These are phyloP conservation scores for Plectosphaerella sp. DNA, from an alignment of 2,329 filamentous ascomycete genomes.

Conservation along the genomic window DNA sequence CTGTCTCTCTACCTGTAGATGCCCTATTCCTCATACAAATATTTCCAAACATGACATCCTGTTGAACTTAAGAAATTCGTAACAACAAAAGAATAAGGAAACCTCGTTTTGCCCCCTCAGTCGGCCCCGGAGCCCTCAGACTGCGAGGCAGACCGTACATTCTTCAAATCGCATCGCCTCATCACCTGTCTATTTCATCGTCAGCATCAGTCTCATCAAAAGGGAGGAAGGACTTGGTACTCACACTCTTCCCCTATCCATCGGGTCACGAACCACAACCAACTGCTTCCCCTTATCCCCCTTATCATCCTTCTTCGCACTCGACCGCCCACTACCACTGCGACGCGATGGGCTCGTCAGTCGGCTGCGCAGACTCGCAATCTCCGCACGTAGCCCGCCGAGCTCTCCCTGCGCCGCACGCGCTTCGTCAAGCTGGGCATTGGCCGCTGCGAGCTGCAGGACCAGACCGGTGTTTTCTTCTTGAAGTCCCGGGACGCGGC, in stretches of 20 bases:
- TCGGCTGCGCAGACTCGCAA: conserved; percentile 6
- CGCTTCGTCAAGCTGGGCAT: conserved; percentile 9
- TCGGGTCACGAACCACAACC: conserved; percentile 11
- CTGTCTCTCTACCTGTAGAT: no score
- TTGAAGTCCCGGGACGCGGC: conserved; percentile 6
- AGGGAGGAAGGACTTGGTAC: not conserved
- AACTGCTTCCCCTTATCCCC: conserved; percentile 10
- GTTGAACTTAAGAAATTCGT: not conserved
- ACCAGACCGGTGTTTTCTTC: conserved; percentile 8
- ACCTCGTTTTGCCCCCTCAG: not conserved
- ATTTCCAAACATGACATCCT: not conserved
- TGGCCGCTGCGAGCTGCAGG: conserved; percentile 9
- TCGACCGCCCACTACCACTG: conserved; percentile 4
- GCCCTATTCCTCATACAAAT: not conserved
- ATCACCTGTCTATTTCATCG: conserved; percentile 7
- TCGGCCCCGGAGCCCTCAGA: not conserved
- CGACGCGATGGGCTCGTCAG: conserved; percentile 8
- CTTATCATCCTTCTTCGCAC: conserved; percentile 7
- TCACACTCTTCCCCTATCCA: conserved; percentile 12
- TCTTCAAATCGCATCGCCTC: conserved; percentile 9
- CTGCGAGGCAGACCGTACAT: conserved; percentile 1
- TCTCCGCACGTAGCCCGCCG: conserved; percentile 7
- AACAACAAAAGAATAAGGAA: not conserved
- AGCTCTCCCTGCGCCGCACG: conserved; percentile 8
- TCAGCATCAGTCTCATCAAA: not conserved